A percentile compares a stretch with the other conserved stretches of the same genome.
Conservation (phyloP, 257 asterid genomes). For the Solanum dulcamara region DNA sequence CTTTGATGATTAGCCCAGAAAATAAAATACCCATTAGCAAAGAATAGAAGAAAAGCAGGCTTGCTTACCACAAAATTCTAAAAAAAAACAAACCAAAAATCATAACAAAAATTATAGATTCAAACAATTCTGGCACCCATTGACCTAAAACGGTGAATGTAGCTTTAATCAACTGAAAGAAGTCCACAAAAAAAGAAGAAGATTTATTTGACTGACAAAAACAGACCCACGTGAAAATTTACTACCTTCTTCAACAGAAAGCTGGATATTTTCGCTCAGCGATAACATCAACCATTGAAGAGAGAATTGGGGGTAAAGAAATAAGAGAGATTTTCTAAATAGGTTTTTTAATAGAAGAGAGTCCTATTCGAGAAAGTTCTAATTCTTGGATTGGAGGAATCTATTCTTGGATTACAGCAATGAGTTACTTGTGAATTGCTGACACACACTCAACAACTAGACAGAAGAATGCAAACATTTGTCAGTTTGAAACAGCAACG, state of each 20-base stretch:
- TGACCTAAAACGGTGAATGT: neutral
- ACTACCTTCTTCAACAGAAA: neutral
- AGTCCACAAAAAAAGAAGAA: neutral
- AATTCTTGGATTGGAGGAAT: neutral
- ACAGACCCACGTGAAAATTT: neutral
- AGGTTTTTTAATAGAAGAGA: no score
- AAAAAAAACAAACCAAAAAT: neutral
- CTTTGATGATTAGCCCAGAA: neutral
- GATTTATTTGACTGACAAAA: neutral
- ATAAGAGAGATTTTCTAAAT: neutral
- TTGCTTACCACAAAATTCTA: neutral
- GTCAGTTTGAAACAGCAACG: no score
- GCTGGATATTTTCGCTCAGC: neutral
- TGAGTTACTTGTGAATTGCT: neutral
- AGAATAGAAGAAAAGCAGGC: neutral
- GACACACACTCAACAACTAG: no score
- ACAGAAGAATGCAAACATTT: no score
- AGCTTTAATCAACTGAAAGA: neutral
- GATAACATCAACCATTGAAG: neutral
- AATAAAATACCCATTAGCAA: neutral
- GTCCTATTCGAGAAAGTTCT: no score
- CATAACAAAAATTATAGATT: neutral
- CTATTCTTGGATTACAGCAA: neutral
- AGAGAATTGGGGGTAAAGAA: neutral
- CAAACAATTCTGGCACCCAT: neutral